Evolutionary conservation across 345 rosid genomes (phyloP).

Genomic region (Salix dunnii): DNA sequence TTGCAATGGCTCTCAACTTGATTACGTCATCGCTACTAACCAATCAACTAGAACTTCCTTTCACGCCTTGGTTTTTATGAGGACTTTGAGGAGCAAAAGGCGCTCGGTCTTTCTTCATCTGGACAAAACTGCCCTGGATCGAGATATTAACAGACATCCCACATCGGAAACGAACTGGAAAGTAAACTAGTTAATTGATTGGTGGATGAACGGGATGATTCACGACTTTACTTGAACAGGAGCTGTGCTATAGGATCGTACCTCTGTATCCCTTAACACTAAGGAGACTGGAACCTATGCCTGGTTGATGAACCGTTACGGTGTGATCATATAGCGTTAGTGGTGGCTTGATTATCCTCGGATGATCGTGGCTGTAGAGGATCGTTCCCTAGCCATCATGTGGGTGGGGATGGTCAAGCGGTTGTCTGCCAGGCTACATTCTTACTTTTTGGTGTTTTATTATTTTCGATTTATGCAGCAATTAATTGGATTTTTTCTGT

Average conservation of each 20-base stretch:
- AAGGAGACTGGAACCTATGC: neutral
- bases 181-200: accelerated
- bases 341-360: neutral
- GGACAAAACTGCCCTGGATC: too few relatives aligned
- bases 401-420: slow-evolving; percentile 8
- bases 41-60: too few relatives aligned
- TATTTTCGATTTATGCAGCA: too few relatives aligned
- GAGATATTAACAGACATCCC: neutral
- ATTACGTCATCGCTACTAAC: too few relatives aligned
- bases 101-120: too few relatives aligned
- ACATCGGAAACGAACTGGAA: neutral
- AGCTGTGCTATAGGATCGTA: slow-evolving; percentile 24
- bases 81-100: too few relatives aligned
- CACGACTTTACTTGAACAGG: slow-evolving; percentile 22
- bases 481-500: too few relatives aligned
- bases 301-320: neutral
- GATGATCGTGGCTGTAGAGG: neutral
- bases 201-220: accelerated
- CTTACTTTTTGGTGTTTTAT: too few relatives aligned
- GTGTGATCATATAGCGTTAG: neutral
- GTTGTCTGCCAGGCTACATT: slow-evolving; percentile 3
- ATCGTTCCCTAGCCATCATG: neutral
- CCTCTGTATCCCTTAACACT: slow-evolving; percentile 11
- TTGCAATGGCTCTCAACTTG: too few relatives aligned
- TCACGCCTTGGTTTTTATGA: too few relatives aligned